Evolutionary conservation across 2,329 filamentous ascomycete genomes (phyloP), one percentile per base, ranked within the genome.

Genomic region (Ophiostoma montium): DNA sequence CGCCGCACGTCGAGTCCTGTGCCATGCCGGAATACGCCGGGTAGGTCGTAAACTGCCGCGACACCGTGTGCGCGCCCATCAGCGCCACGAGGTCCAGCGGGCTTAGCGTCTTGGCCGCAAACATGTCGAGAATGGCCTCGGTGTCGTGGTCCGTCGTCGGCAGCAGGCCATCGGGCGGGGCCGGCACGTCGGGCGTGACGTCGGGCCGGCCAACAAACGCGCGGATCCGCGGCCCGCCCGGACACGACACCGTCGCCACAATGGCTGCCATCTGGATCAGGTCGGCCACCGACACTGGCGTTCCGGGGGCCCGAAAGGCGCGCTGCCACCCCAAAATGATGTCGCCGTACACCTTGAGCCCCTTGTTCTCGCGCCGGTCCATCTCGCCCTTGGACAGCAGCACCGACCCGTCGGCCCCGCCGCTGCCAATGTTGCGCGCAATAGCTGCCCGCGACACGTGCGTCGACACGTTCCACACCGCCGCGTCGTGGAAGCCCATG

Each of bases 41-140:
- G 53, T 74, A 65, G 49, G 70, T 64, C 52, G 68, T 69, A 48
- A 62, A 64, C 55, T 76, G 72, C 54, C 63, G 66, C 10, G 69
- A 67, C 10, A 67, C 63, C 1, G 68, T 68, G 58, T 78, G 75
- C 0, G 75, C 73, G 46, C 75, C 75, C 2, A 78, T 55, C 1
- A 78, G 67, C 1, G 74, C 74, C 2, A 71, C 67, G 3, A 78
- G 64, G 48, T 75, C 73, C 23, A 60, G 60, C 1, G 70, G 59
- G 4, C 60, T 61, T 59, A 77, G 70, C 2, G 71, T 73, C 60
- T 76, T 76, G 54, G 65, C 65, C 18, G 56, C 51, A 58, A 76
- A 77, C 8, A 73, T 63, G 7, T 61, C 54, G 49, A 75, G 63
- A 35, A 75, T 61, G 5, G 60, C 62, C 33, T 68, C 60, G 21